These are phyloP conservation scores for Aspergillus haitiensis DNA, from an alignment of 495 filamentous ascomycete genomes.

Conservation along the genomic window DNA sequence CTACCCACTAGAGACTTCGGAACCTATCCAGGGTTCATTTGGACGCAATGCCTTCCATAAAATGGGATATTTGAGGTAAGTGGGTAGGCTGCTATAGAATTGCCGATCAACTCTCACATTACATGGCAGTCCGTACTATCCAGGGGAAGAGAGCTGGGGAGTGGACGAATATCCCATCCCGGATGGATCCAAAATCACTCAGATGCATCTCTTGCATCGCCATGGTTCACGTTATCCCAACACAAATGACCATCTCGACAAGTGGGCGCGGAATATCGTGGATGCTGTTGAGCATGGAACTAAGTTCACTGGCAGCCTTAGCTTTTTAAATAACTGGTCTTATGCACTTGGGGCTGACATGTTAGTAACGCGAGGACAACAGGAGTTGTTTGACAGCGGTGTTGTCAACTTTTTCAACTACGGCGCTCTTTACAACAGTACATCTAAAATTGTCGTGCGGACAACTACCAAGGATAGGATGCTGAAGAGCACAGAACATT, in stretches of 20 bases:
- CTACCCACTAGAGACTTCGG: constrained; percentile 3
- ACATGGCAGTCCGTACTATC: constrained; percentile 7
- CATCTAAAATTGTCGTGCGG: constrained; percentile 61
- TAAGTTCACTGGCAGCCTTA: constrained; percentile 46
- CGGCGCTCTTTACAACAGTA: constrained; percentile 57
- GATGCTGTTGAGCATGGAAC: constrained; percentile 32
- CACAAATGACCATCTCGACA: constrained; percentile 20
- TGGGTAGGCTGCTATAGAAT: background rate
- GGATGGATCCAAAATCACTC: constrained; percentile 11
- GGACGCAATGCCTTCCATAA: constrained; percentile 10
- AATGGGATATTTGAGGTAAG: constrained; percentile 15
- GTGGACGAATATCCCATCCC: constrained; percentile 14
- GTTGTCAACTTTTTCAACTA: constrained; percentile 62
- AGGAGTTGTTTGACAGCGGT: constrained; percentile 52
- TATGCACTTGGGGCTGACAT: constrained; percentile 48
- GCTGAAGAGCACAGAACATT: constrained; percentile 48
- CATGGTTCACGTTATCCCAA: constrained; percentile 16
- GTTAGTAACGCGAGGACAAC: constrained; percentile 52
- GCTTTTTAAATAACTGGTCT: constrained; percentile 54
- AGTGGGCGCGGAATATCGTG: constrained; percentile 34
- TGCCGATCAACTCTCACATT: too few species aligned
- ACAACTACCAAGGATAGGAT: constrained; percentile 59
- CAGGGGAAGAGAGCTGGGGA: constrained; percentile 5
- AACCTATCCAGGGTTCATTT: constrained; percentile 7
- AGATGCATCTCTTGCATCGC: constrained; percentile 17